These are phyloP conservation scores for Rhodocollybia butyracea DNA, from an alignment of 768 basidiomycete genomes.

Conservation along the genomic window DNA sequence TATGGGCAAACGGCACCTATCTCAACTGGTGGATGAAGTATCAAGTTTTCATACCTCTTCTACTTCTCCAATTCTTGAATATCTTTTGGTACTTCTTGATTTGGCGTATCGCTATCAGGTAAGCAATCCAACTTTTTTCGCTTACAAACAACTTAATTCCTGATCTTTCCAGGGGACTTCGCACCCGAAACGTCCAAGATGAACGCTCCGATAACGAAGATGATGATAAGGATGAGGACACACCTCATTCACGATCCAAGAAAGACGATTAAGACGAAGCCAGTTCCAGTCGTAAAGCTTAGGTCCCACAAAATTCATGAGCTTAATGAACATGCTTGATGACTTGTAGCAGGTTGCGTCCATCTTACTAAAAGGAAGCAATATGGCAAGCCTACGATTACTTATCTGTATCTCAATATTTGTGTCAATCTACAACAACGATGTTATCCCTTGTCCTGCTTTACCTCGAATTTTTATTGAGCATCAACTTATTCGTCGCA, in stretches of 20 bases:
- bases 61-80: constrained; percentile 63
- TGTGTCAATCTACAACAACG: too few relatives aligned
- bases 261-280: not conserved
- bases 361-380: too few relatives aligned
- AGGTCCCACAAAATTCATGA: too few relatives aligned
- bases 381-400: too few relatives aligned
- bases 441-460: too few relatives aligned
- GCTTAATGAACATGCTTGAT: too few relatives aligned
- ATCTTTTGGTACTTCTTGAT: constrained; percentile 76
- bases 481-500: too few relatives aligned
- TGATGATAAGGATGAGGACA: constrained; percentile 32
- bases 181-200: constrained; percentile 40
- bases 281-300: too few relatives aligned
- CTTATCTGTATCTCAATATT: too few relatives aligned
- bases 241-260: not conserved
- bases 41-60: constrained; percentile 59
- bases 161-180: constrained; percentile 37
- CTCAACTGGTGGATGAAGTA: constrained; percentile 63
- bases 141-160: not conserved
- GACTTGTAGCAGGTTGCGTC: too few relatives aligned
- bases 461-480: too few relatives aligned
- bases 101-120: constrained; percentile 42
- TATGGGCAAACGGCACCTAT: constrained; percentile 50
- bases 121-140: not conserved
- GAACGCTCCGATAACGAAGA: constrained; percentile 64